Evolutionary conservation across 106 monocot genomes (phyloP), one percentile per base, ranked within the genome.

Genomic region (Acorus calamus): DNA sequence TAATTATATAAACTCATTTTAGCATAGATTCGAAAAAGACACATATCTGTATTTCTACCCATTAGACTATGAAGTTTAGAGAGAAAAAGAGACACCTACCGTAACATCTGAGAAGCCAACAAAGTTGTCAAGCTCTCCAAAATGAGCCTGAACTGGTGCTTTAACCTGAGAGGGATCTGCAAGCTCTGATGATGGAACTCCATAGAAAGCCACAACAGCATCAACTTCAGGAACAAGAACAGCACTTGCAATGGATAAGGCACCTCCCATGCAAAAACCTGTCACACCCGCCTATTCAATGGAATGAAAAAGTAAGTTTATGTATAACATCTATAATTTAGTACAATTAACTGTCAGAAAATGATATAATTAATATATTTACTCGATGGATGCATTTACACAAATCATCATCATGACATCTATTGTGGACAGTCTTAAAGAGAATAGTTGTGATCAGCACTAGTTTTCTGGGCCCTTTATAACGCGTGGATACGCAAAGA

Each of bases 191-290:
- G 94, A 72, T 64, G 90, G 84, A 53, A 83, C 60, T 56, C 94
- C 94, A 74, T 96, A 96, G 68, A 96, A 96, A 11, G 84, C 79
- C 66, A 90, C 90, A 57, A 74, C 87, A 72, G 84, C 94, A 85
- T 96, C 90, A 63, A 87, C 82, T 73, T 82, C 90, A 63, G 94
- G 90, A 55, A 96, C 69, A 71, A 84, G 65, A 76, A 91, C 94
- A 50, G 66, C 79, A 74, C 87, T 90, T 70, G 90, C 87, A 72
- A 96, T 85, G 49, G 94, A 72, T 42, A 90, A 60, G 48, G 94
- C 94, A 66, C 94, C 94, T 70, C 94, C 94, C 90, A 96, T 87
- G 78, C 94, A 90, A 70, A 74, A 90, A 7, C 94, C 94, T 52
- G 87, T 83, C 13, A 96, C 94, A 65, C 94, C 90, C 62, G 85